Evolutionary conservation across 2,329 filamentous ascomycete species (phyloP).

Genomic region (Aspergillus sergii): DNA sequence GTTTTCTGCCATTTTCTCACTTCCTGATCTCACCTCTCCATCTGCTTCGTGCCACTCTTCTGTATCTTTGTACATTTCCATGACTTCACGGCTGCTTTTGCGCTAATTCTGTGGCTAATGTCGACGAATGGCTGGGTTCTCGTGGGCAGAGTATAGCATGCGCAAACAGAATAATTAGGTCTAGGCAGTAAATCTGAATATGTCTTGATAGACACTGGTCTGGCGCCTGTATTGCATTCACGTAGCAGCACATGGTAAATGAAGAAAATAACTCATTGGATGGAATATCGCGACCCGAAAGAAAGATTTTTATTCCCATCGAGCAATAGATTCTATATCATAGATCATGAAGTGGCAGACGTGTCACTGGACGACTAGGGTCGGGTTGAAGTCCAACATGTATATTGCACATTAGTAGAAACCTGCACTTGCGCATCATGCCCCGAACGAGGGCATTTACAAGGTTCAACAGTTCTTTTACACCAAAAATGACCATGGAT

Average conservation of each 20-base stretch:
- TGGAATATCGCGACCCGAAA: too few relatives aligned
- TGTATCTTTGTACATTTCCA: constrained; percentile 33
- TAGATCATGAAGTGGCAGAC: too few relatives aligned
- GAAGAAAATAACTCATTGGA: neutral
- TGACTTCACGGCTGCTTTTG: constrained; percentile 30
- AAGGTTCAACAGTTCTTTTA: neutral
- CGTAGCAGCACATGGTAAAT: neutral
- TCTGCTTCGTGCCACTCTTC: constrained; percentile 19
- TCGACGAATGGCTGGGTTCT: constrained; percentile 6
- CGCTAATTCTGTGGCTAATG: constrained; percentile 14
- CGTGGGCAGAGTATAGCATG: neutral
- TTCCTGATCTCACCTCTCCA: constrained; percentile 11
- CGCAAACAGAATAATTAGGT: constrained; percentile 1
- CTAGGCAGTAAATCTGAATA: neutral
- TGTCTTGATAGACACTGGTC: neutral
- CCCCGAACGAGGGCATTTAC: neutral
- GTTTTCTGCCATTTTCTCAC: constrained; percentile 19
- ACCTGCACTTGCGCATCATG: neutral
- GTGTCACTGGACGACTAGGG: too few relatives aligned
- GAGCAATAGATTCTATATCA: too few relatives aligned
- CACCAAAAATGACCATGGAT: neutral
- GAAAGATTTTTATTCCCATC: too few relatives aligned
- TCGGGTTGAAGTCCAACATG: neutral
- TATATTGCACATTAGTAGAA: neutral
- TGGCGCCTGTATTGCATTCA: neutral